Percentiles rank a stretch among this genome's conserved stretches.
Conservation (phyloP, 495 filamentous ascomycete species). For the Lepidopterella palustris region DNA sequence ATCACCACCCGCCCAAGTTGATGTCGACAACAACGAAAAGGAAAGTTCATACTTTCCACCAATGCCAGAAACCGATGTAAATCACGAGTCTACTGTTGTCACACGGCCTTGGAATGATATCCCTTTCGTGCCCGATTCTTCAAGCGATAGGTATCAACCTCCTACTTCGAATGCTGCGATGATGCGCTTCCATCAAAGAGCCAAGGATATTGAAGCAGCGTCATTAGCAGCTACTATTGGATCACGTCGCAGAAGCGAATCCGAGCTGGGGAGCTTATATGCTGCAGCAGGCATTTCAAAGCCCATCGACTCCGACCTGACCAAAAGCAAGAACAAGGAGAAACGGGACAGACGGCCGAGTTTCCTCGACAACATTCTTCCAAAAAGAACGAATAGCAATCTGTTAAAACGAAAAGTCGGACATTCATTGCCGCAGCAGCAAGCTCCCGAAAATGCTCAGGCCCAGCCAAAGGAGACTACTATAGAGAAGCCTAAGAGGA, state of each 20-base stretch:
- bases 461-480: conserved; percentile 14
- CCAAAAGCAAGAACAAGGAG: conserved; percentile 22
- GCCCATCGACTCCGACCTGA: conserved; percentile 9
- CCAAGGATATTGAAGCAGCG: conserved; percentile 30
- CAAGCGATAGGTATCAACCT: conserved; percentile 26
- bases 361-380: conserved; percentile 27
- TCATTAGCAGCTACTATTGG: conserved; percentile 34
- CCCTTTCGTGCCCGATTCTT: not conserved
- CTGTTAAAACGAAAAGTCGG: conserved; percentile 30
- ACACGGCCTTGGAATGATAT: conserved; percentile 27
- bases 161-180: conserved; percentile 34
- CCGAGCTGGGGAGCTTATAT: conserved; percentile 30
- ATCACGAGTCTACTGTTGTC: not conserved
- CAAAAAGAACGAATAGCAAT: conserved; percentile 27
- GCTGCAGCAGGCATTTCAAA: conserved; percentile 22
- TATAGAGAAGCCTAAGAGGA: conserved; percentile 25
- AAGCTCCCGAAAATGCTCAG: conserved; percentile 4
- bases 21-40: conserved; percentile 5
- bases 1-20: conserved; percentile 28
- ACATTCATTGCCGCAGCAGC: conserved; percentile 12
- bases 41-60: conserved; percentile 19
- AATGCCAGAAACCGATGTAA: not conserved
- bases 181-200: conserved; percentile 28
- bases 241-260: conserved; percentile 32
- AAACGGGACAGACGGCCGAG: conserved; percentile 25